A percentile compares a stretch with the other conserved stretches of the same genome.
Conservation (phyloP, 2,329 filamentous ascomycete species). For the Bertia moriformis region DNA sequence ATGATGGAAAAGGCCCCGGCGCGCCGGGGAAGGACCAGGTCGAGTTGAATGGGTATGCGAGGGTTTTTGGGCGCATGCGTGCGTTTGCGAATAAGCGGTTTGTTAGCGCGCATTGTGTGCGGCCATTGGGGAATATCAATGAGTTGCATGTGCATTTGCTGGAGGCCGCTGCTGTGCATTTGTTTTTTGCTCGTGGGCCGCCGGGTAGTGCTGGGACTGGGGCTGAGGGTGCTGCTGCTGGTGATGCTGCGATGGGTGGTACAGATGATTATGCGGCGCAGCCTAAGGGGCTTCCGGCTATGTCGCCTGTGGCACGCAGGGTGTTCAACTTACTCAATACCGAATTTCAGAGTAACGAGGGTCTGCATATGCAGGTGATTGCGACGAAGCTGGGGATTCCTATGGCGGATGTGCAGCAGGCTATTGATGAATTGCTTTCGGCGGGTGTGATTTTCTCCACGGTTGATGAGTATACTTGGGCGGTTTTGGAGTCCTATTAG, state of each 20-base stretch:
- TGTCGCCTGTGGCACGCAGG: conserved; percentile 45
- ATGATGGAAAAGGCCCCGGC: not conserved
- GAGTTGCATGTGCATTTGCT: conserved; percentile 87
- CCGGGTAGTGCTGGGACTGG: conserved; percentile 32
- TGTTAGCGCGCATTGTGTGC: conserved; percentile 67
- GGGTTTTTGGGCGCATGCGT: conserved; percentile 74
- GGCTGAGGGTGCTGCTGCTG: conserved; percentile 8
- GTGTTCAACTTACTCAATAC: conserved; percentile 59
- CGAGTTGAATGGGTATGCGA: conserved; percentile 64
- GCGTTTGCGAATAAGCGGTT: conserved; percentile 71
- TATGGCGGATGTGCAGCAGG: conserved; percentile 55
- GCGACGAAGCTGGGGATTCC: conserved; percentile 50
- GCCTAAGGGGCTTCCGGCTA: conserved; percentile 22
- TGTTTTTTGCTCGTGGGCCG: conserved; percentile 65
- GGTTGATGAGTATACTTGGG: conserved; percentile 84
- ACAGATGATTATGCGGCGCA: conserved; percentile 24
- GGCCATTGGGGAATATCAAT: conserved; percentile 71
- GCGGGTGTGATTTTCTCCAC: conserved; percentile 76
- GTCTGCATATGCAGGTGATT: conserved; percentile 68
- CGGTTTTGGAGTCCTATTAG: conserved; percentile 61
- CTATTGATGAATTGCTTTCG: conserved; percentile 66
- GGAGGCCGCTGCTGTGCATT: conserved; percentile 76
- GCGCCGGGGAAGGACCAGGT: conserved; percentile 12
- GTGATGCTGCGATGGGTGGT: conserved; percentile 39
- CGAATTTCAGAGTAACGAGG: conserved; percentile 58